These are phyloP conservation scores for Oryza australiensis DNA, from an alignment of 176 grass and related monocot genomes.

Conservation along the genomic window DNA sequence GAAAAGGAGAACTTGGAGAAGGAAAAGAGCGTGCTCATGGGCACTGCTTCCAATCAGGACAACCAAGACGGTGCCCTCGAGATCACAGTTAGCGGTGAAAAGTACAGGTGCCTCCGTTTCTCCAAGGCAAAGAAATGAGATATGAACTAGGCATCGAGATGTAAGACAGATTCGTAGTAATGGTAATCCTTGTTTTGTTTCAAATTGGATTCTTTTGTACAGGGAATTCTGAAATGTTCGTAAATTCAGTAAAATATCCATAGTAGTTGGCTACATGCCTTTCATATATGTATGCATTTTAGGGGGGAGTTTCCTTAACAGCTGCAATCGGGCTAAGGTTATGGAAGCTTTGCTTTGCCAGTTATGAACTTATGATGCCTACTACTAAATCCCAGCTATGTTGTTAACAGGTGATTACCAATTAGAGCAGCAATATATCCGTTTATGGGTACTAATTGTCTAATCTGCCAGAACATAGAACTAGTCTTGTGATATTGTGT, in stretches of 20 bases:
- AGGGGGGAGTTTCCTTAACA: not conserved
- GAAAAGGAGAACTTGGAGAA: slow-evolving; percentile 98
- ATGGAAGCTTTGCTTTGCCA: slow-evolving; percentile 1
- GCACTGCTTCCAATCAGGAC: slow-evolving; percentile 89
- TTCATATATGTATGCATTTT: not conserved
- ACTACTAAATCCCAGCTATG: not conserved
- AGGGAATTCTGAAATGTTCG: slow-evolving; percentile 6
- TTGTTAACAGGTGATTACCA: slow-evolving; percentile 19
- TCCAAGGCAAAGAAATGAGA: slow-evolving; percentile 98
- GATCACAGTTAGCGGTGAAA: slow-evolving; percentile 97
- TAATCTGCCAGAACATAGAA: not conserved
- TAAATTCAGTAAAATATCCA: not conserved
- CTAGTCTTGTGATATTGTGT: slow-evolving; percentile 6
- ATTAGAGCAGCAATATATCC: slow-evolving; percentile 1
- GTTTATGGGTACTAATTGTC: not conserved
- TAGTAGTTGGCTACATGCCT: not conserved
- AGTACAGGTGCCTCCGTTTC: slow-evolving; percentile 97
- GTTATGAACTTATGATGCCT: slow-evolving; percentile 11
- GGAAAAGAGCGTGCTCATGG: slow-evolving; percentile 97
- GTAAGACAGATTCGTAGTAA: not conserved
- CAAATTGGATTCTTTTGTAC: slow-evolving; percentile 43
- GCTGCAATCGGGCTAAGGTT: not conserved
- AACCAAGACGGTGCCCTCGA: slow-evolving; percentile 96
- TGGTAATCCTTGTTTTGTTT: slow-evolving; percentile 10
- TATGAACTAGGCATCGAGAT: not conserved